Percentiles rank a stretch among this genome's conserved stretches.
These are phyloP conservation scores for Penicillium corylophilum DNA, from an alignment of 2,329 filamentous ascomycete species.

Conservation along the genomic window DNA sequence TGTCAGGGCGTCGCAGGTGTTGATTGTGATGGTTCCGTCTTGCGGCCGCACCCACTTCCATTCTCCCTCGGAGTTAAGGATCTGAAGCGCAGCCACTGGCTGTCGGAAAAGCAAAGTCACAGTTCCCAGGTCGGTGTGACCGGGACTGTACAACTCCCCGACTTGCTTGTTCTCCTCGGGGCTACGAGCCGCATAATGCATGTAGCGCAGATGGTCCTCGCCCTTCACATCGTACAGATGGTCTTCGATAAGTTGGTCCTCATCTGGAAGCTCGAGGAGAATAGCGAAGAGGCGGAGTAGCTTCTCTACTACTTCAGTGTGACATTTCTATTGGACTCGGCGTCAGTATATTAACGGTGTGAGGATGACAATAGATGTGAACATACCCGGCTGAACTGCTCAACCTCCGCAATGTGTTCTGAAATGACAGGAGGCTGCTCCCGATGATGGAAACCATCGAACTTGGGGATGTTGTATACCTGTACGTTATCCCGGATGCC, in stretches of 20 bases:
- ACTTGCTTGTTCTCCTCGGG: conserved; percentile 49
- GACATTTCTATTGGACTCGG: conserved; percentile 25
- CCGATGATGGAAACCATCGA: conserved; percentile 49
- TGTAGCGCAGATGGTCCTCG: conserved; percentile 63
- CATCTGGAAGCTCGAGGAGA: conserved; percentile 59
- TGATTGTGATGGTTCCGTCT: conserved; percentile 53
- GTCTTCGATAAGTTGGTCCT: conserved; percentile 56
- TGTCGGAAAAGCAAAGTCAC: conserved; percentile 60
- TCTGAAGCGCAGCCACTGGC: conserved; percentile 58
- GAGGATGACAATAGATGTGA: not conserved
- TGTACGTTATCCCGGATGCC: conserved; percentile 57
- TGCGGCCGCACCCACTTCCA: conserved; percentile 55
- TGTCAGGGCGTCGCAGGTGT: conserved; percentile 51
- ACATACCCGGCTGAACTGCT: conserved; percentile 50
- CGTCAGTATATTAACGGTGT: not conserved
- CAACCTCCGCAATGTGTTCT: conserved; percentile 55
- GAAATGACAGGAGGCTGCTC: conserved; percentile 50
- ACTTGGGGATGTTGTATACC: conserved; percentile 62
- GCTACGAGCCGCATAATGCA: conserved; percentile 56
- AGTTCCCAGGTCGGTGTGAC: conserved; percentile 59
- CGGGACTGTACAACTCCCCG: conserved; percentile 47
- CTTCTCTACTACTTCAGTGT: conserved; percentile 34
- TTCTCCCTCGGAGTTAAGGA: conserved; percentile 48
- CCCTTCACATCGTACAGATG: conserved; percentile 60
- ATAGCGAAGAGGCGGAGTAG: conserved; percentile 62